Conservation (phyloP, 495 filamentous ascomycete species). For the Halenospora varia region DNA sequence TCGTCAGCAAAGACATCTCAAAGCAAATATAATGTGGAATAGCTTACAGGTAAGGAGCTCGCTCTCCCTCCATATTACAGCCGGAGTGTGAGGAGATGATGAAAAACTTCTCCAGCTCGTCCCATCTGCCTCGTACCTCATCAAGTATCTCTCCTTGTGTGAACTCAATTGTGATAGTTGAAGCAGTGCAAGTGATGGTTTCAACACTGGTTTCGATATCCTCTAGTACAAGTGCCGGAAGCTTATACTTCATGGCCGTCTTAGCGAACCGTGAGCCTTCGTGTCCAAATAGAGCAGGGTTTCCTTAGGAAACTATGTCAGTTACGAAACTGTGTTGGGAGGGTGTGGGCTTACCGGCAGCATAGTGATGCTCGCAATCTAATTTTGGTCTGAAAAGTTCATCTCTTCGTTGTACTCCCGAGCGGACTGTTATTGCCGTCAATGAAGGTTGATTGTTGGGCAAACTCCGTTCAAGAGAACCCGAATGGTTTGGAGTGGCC, state of each 20-base stretch:
- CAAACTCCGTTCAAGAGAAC: no score
- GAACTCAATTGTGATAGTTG: constrained; percentile 3
- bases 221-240: constrained; percentile 3
- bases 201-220: neutral
- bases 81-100: constrained; percentile 3
- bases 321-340: neutral
- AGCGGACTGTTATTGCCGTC: neutral
- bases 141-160: neutral
- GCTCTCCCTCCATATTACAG: constrained; percentile 5
- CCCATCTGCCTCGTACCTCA: neutral
- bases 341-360: neutral
- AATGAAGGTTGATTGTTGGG: neutral
- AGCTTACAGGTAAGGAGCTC: constrained; percentile 3
- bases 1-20: neutral
- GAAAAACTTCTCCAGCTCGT: neutral
- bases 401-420: neutral
- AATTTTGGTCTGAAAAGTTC: neutral
- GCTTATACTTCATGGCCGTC: constrained; percentile 2
- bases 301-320: neutral
- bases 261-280: neutral
- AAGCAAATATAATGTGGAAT: neutral
- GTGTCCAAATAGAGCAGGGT: neutral
- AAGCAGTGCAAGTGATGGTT: neutral
- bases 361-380: neutral
- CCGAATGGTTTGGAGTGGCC: no score